phyloP scores from a whole-genome alignment of 1,139 yeast genomes.

The Diutina pseudorugosa region DNA sequence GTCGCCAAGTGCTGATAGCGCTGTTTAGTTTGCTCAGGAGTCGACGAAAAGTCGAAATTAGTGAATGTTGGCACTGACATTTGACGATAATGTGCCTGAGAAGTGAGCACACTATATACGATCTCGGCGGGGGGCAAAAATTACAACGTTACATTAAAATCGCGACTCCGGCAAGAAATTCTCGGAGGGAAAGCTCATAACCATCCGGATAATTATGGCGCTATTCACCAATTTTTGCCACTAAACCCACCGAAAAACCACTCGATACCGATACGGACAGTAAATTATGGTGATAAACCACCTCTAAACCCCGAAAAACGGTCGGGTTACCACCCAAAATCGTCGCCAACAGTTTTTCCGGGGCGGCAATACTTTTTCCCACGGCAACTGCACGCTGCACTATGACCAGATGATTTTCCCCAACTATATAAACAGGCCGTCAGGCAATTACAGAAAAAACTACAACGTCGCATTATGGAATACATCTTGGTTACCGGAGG shows the following conservation, averaged over 20 bases:
- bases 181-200: slow-evolving; percentile 1
- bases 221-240: no score
- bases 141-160: slow-evolving; percentile 1
- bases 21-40: slow-evolving; percentile 13
- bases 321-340: no score
- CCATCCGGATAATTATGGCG: not conserved
- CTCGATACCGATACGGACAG: not conserved
- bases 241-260: not conserved
- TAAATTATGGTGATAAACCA: no score
- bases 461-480: slow-evolving; percentile 4
- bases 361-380: not conserved
- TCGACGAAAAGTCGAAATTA: slow-evolving; percentile 21
- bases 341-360: not conserved
- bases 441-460: not conserved
- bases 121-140: not conserved
- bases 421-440: not conserved
- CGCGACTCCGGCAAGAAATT: not conserved
- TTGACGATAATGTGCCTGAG: not conserved
- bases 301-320: not conserved
- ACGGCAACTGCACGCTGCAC: not conserved
- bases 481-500: slow-evolving; percentile 74
- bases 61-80: slow-evolving; percentile 5
- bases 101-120: not conserved
- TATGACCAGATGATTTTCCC: not conserved
- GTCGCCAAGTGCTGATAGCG: slow-evolving; percentile 17